phyloP scores from a whole-genome alignment of 2,329 filamentous ascomycete species.

The Colletotrichum musae region DNA sequence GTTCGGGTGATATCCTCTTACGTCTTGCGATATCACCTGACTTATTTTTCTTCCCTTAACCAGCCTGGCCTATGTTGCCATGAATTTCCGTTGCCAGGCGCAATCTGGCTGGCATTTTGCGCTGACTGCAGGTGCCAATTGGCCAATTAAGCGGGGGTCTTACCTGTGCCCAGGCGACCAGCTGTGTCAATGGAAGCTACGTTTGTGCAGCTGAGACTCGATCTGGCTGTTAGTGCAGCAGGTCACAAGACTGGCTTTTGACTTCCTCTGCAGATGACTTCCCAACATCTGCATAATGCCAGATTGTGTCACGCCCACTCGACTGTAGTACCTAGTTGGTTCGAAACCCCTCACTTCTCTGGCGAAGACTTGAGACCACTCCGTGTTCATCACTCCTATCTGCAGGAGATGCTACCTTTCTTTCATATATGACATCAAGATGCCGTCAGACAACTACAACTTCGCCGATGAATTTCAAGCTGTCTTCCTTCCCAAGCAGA shows the following conservation, averaged over 20 bases:
- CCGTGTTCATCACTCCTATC: background rate
- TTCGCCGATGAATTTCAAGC: slow-evolving; percentile 55
- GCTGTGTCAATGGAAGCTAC: slow-evolving; percentile 29
- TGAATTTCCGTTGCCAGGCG: slow-evolving; percentile 3
- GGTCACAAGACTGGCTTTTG: slow-evolving; percentile 38
- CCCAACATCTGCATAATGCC: slow-evolving; percentile 20
- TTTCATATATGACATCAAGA: slow-evolving; percentile 33
- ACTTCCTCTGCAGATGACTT: slow-evolving; percentile 33
- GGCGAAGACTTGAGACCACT: background rate
- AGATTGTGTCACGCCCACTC: slow-evolving; percentile 11
- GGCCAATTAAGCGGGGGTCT: slow-evolving; percentile 41
- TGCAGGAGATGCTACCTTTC: background rate
- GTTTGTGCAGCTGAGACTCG: slow-evolving; percentile 32
- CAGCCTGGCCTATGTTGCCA: background rate
- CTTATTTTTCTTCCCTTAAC: background rate
- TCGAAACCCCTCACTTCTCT: slow-evolving; percentile 23
- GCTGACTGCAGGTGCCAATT: slow-evolving; percentile 32
- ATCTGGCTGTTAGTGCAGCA: slow-evolving; percentile 38
- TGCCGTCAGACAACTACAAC: slow-evolving; percentile 46
- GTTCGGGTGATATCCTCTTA: no score
- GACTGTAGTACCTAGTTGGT: slow-evolving; percentile 7
- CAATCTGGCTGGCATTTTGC: slow-evolving; percentile 7
- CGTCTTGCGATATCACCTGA: no score
- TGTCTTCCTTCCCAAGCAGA: slow-evolving; percentile 56
- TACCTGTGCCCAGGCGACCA: slow-evolving; percentile 31